phyloP scores from a whole-genome alignment of 495 filamentous ascomycete species.

The Pyrenula aspistea region DNA sequence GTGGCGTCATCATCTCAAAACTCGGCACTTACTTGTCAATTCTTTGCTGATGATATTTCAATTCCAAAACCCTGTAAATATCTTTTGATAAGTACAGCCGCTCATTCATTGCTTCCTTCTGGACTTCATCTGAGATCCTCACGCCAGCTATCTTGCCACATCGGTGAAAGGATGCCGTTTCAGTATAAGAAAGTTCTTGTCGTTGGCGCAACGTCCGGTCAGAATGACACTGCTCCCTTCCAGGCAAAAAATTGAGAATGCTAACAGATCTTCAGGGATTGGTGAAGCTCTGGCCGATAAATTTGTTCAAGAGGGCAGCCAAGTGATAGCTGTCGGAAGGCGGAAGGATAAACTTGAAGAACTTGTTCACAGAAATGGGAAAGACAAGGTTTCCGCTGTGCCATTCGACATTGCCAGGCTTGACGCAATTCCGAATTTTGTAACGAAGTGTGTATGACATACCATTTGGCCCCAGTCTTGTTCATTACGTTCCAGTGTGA shows the following conservation, averaged over 20 bases:
- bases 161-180: conserved; percentile 43
- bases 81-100: too few relatives aligned
- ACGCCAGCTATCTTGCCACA: too few relatives aligned
- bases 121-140: too few relatives aligned
- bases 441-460: conserved; percentile 21
- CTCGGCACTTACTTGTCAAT: neutral
- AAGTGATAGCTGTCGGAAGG: conserved; percentile 51
- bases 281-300: conserved; percentile 52
- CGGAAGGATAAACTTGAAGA: conserved; percentile 52
- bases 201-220: conserved; percentile 60
- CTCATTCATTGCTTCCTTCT: too few relatives aligned
- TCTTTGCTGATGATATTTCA: too few relatives aligned
- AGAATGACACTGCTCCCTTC: too few relatives aligned
- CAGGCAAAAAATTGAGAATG: too few relatives aligned
- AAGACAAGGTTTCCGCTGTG: conserved; percentile 36
- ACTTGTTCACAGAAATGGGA: conserved; percentile 47
- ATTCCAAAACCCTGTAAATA: too few relatives aligned
- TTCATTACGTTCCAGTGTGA: conserved; percentile 27
- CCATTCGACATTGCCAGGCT: conserved; percentile 55
- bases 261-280: too few relatives aligned
- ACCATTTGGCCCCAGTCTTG: neutral
- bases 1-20: neutral
- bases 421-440: conserved; percentile 46
- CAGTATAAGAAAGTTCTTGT: conserved; percentile 58
- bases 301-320: conserved; percentile 46